Evolutionary conservation across 2,329 filamentous ascomycete species (phyloP), one percentile per base, ranked within the genome.

Genomic region (Ceratocystis alfenasii): DNA sequence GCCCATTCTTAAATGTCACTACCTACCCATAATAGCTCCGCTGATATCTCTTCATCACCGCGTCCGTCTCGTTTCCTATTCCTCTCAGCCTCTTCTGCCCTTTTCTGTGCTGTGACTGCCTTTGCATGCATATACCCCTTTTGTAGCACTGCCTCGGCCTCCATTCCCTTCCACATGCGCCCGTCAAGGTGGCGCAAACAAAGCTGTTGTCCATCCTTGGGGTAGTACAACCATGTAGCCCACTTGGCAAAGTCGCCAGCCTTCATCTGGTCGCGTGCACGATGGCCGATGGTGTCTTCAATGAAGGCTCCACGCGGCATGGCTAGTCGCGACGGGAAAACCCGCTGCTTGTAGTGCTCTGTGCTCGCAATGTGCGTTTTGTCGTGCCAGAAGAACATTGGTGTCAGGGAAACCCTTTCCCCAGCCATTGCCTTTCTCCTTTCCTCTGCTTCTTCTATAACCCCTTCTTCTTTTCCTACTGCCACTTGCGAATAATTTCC

Each of bases 361-460:
- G 75, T 77, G 2, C 76, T 77, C 0, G 78, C 80, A 1, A 83
- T 67, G 66, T 83, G 81, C 0, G 81, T 80, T 69, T 83, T 83
- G 68, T 83, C 81, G 65, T 83, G 80, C 81, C 81, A 83, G 70
- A 83, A 82, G 72, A 82, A 83, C 65, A 83, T 74, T 0, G 81
- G 81, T 0, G 81, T 83, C 50, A 83, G 71, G 0, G 79, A 78
- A 0, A 83, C 71, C 15, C 70, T 68, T 17, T 62, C 41, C 4
- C 5, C 8, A 5, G 17, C 30, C 17, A 6, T 20, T 28, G 10
- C 41, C 61, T 45, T 25, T 22, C 20, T 22, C 6, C 12, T 41
- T 62, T 3, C 25, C 59, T 62, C n/a, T 44, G 25, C 4, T 1
- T 41, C 17, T 41, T 10, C 8, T 12, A 1, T 33, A 22, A 12